Conservation (phyloP, 2,329 filamentous ascomycete species). For the Colletotrichum truncatum region DNA sequence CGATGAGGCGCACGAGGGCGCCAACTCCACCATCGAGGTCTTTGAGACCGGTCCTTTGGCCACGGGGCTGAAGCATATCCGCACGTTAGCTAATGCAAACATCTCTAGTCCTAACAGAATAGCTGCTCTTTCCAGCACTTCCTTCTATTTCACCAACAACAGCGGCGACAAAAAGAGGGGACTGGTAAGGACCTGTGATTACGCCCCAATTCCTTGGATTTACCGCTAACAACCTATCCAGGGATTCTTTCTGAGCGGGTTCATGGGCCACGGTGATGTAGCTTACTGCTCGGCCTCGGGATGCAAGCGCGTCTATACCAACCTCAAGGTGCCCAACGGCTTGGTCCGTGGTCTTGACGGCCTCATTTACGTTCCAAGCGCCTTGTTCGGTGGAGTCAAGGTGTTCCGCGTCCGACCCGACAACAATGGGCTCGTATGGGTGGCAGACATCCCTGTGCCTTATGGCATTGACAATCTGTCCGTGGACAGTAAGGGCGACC, state of each 20-base stretch:
- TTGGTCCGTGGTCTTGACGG: slow-evolving; percentile 35
- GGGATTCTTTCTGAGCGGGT: slow-evolving; percentile 31
- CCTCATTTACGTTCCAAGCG: slow-evolving; percentile 42
- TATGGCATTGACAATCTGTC: slow-evolving; percentile 39
- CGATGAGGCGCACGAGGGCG: slow-evolving; percentile 72
- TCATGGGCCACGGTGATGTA: slow-evolving; percentile 39
- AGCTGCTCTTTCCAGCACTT: slow-evolving; percentile 29
- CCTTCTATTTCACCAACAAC: slow-evolving; percentile 38
- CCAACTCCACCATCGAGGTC: slow-evolving; percentile 63
- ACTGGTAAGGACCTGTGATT: slow-evolving; percentile 17
- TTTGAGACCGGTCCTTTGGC: slow-evolving; percentile 34
- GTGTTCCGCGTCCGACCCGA: slow-evolving; percentile 23
- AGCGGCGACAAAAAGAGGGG: slow-evolving; percentile 33
- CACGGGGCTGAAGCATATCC: slow-evolving; percentile 34
- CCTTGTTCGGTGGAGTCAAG: slow-evolving; percentile 33
- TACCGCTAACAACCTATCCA: neutral
- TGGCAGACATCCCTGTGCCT: slow-evolving; percentile 31
- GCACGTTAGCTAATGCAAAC: slow-evolving; percentile 31
- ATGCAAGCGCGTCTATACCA: slow-evolving; percentile 33
- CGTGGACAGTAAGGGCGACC: slow-evolving; percentile 35
- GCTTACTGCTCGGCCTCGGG: slow-evolving; percentile 36
- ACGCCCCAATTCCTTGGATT: too few species aligned
- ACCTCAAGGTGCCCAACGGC: slow-evolving; percentile 43
- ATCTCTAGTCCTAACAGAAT: slow-evolving; percentile 38
- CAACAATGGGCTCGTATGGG: slow-evolving; percentile 27